Conservation (phyloP, 768 basidiomycete genomes). For the Boletus reticuloceps region DNA sequence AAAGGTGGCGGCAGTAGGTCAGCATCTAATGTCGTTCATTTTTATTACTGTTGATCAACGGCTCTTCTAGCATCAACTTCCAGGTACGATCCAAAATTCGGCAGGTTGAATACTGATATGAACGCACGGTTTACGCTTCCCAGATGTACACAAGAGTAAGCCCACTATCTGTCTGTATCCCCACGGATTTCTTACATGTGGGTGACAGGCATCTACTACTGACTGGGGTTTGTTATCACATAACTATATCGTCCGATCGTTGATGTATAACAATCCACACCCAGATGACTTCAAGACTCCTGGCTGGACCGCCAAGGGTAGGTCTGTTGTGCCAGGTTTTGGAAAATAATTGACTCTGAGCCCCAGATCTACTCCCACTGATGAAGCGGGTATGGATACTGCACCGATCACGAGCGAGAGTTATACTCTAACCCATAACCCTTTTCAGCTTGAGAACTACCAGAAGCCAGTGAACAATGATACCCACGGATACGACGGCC, state of each 20-base stretch:
- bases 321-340: conserved; percentile 1
- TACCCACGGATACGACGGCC: conserved; percentile 68
- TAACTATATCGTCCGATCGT: not conserved
- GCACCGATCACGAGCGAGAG: too few species aligned
- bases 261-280: not conserved
- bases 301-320: conserved; percentile 66
- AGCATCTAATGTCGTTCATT: too few species aligned
- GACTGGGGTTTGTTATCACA: conserved; percentile 54
- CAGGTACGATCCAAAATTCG: too few species aligned
- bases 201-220: conserved; percentile 56
- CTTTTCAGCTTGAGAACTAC: conserved; percentile 62
- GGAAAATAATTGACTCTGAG: not conserved
- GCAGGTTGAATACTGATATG: too few species aligned
- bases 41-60: too few species aligned
- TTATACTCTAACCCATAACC: not conserved
- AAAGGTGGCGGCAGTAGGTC: too few species aligned
- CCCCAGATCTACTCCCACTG: conserved; percentile 59
- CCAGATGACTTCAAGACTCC: conserved; percentile 70
- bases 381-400: conserved; percentile 56
- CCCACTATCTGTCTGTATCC: too few species aligned
- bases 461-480: conserved; percentile 69
- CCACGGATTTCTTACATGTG: not conserved
- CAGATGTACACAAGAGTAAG: too few species aligned
- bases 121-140: too few species aligned
- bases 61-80: too few species aligned